These are phyloP conservation scores for Xerophyta viscosa DNA, from an alignment of 106 monocot genomes.

Conservation along the genomic window DNA sequence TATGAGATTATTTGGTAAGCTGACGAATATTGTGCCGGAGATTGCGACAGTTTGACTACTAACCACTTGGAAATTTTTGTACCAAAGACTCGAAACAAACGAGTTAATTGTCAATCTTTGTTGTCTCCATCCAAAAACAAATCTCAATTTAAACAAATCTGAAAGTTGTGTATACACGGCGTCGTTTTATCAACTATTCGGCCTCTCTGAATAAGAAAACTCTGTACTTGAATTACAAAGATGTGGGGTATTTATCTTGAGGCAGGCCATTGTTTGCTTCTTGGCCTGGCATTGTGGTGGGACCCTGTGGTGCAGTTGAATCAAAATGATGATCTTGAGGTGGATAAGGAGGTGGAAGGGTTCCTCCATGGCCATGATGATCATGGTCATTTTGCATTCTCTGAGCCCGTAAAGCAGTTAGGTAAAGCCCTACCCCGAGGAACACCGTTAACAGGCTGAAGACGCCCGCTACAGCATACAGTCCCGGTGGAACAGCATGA, in stretches of 20 bases:
- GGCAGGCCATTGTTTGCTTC: neutral
- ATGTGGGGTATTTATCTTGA: neutral
- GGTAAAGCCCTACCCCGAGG: conserved; percentile 62
- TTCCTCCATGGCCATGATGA: neutral
- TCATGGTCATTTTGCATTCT: conserved; percentile 18
- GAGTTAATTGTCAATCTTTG: conserved; percentile 9
- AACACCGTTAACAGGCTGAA: conserved; percentile 65
- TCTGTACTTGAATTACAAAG: neutral
- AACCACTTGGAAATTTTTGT: conserved; percentile 36
- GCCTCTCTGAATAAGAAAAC: neutral
- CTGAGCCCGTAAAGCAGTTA: conserved; percentile 53
- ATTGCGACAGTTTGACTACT: conserved; percentile 33
- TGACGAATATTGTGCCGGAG: conserved; percentile 17
- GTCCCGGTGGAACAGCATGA: conserved; percentile 38
- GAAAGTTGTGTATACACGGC: neutral
- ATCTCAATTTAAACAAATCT: neutral
- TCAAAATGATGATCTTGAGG: neutral
- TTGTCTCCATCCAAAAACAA: neutral
- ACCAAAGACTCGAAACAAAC: conserved; percentile 12
- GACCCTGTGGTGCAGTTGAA: neutral
- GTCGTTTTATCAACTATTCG: neutral
- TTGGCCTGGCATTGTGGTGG: neutral
- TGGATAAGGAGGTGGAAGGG: neutral
- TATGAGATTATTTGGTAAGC: conserved; percentile 26
- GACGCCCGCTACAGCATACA: conserved; percentile 72